phyloP scores from a whole-genome alignment of 2,329 filamentous ascomycete species.

The Hymenoscyphus repandus region DNA sequence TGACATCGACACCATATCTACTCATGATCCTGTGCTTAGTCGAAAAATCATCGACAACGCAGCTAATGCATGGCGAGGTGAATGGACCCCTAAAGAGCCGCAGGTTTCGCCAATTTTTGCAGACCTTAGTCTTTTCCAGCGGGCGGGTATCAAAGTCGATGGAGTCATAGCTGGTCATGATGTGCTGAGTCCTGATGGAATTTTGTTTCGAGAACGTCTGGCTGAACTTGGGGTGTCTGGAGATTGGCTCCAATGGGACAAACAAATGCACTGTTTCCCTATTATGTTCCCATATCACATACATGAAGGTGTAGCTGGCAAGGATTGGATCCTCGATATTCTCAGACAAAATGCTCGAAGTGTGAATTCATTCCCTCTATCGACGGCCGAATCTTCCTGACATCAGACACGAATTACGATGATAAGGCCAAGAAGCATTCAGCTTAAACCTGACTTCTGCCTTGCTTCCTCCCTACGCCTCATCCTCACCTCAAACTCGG shows the following conservation, averaged over 20 bases:
- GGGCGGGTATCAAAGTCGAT: slow-evolving; percentile 18
- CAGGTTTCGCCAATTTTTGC: slow-evolving; percentile 17
- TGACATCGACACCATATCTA: slow-evolving; percentile 13
- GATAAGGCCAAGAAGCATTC: no score
- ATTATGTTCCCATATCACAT: slow-evolving; percentile 14
- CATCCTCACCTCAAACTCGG: not conserved
- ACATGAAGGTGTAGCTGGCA: slow-evolving; percentile 11
- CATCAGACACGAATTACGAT: not conserved
- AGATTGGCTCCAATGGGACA: slow-evolving; percentile 22
- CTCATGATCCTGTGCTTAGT: slow-evolving; percentile 15
- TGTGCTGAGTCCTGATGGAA: slow-evolving; percentile 14
- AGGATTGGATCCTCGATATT: slow-evolving; percentile 13
- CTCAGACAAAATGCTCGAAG: slow-evolving; percentile 4
- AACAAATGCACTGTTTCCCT: slow-evolving; percentile 24
- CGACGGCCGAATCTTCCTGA: not conserved
- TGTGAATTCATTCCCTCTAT: not conserved
- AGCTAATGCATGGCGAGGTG: slow-evolving; percentile 14
- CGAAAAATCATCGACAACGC: slow-evolving; percentile 13
- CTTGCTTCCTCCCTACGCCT: no score
- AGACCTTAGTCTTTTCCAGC: slow-evolving; percentile 13
- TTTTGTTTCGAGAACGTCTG: slow-evolving; percentile 16
- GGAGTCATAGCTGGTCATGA: slow-evolving; percentile 18
- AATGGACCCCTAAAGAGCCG: slow-evolving; percentile 10
- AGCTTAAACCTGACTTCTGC: no score
- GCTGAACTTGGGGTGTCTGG: slow-evolving; percentile 11